Conservation (phyloP, 2,329 filamentous ascomycete genomes). For the Trichophyton schoenleinii region DNA sequence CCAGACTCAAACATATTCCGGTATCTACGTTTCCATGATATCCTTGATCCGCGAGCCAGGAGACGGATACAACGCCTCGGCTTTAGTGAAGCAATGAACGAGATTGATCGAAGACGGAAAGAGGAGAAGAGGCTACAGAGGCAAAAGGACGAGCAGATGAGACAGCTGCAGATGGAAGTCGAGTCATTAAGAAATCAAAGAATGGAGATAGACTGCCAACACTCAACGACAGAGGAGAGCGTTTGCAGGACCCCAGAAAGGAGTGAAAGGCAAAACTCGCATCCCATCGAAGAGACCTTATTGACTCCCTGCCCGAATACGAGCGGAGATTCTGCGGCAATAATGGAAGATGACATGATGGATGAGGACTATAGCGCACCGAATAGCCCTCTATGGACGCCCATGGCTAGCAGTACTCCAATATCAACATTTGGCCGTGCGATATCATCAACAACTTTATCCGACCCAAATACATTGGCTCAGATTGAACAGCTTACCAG, state of each 20-base stretch:
- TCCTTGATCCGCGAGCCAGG: conserved; percentile 31
- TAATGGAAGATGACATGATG: background rate
- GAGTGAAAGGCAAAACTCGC: background rate
- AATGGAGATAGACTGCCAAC: conserved; percentile 4
- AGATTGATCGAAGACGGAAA: conserved; percentile 30
- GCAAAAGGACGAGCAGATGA: conserved; percentile 22
- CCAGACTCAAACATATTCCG: conserved; percentile 8
- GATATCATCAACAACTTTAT: conserved; percentile 7
- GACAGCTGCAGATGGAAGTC: conserved; percentile 18
- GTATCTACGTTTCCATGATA: conserved; percentile 34
- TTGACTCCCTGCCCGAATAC: background rate
- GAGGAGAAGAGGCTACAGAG: conserved; percentile 16
- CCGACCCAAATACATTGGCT: conserved; percentile 4
- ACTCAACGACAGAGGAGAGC: background rate
- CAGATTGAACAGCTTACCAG: conserved; percentile 18
- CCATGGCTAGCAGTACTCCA: background rate
- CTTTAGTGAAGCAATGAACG: conserved; percentile 36
- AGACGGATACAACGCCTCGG: conserved; percentile 34
- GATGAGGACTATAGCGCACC: background rate
- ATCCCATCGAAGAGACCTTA: background rate
- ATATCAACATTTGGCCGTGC: conserved; percentile 1
- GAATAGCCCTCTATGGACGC: conserved; percentile 3
- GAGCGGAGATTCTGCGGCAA: background rate
- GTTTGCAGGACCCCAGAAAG: background rate
- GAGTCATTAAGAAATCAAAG: conserved; percentile 15